These are phyloP conservation scores for Diaporthe aspalathi DNA, from an alignment of 2,329 filamentous ascomycete genomes.

Conservation along the genomic window DNA sequence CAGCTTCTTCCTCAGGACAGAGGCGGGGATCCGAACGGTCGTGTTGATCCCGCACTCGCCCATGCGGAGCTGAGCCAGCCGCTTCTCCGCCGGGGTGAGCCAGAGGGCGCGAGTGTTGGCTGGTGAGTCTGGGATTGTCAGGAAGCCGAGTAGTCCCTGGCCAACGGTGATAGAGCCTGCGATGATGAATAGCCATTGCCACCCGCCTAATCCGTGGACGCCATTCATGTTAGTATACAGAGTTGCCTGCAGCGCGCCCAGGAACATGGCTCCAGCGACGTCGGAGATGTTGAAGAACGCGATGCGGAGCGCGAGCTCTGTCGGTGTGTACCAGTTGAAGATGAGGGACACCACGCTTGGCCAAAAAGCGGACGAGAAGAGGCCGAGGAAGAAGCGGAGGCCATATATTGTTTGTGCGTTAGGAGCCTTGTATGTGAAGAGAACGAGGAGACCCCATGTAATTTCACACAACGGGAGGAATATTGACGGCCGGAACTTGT, in stretches of 20 bases:
- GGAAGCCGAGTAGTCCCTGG: conserved; percentile 45
- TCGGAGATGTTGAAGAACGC: conserved; percentile 58
- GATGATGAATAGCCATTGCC: conserved; percentile 68
- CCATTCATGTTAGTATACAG: conserved; percentile 59
- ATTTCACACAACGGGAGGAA: conserved; percentile 54
- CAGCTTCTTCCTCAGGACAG: conserved; percentile 39
- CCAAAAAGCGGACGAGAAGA: conserved; percentile 49
- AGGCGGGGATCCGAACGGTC: conserved; percentile 39
- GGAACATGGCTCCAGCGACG: conserved; percentile 74
- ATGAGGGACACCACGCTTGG: conserved; percentile 53
- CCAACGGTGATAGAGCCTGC: conserved; percentile 50
- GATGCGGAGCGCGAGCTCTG: conserved; percentile 52
- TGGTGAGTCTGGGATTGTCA: conserved; percentile 51
- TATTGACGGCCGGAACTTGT: conserved; percentile 39
- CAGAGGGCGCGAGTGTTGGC: conserved; percentile 43
- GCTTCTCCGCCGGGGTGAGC: conserved; percentile 39
- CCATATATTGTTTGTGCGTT: conserved; percentile 49
- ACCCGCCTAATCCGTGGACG: conserved; percentile 54
- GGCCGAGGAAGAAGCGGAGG: conserved; percentile 51
- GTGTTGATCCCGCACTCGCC: conserved; percentile 39
- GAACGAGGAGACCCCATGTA: conserved; percentile 45
- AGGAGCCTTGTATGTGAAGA: conserved; percentile 45
- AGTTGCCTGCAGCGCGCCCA: conserved; percentile 70
- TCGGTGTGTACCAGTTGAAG: conserved; percentile 61
- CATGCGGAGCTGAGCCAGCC: conserved; percentile 40